phyloP scores from a whole-genome alignment of 345 rosid genomes.

The Draba incana region DNA sequence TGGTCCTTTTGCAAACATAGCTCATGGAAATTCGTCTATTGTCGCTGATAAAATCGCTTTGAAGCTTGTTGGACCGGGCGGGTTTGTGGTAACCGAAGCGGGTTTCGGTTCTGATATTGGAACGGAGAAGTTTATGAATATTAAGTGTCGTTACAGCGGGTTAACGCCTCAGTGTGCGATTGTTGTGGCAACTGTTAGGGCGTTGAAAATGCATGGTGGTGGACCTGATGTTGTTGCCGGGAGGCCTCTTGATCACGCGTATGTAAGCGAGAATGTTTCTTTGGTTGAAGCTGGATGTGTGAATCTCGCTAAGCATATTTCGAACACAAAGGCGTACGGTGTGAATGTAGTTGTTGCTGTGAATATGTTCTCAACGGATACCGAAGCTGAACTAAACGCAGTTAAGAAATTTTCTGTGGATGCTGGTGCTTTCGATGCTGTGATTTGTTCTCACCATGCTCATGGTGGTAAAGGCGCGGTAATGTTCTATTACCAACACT shows the following conservation, averaged over 20 bases:
- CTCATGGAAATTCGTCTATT: conserved; percentile 97
- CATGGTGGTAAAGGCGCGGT: conserved; percentile 99
- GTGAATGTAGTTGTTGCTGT: conserved; percentile 96
- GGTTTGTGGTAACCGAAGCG: conserved; percentile 97
- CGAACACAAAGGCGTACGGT: conserved; percentile 85
- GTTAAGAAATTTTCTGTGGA: conserved; percentile 78
- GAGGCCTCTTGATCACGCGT: conserved; percentile 90
- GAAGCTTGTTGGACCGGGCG: conserved; percentile 95
- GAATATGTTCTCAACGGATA: conserved; percentile 89
- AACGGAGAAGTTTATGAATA: conserved; percentile 96
- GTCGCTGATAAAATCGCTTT: conserved; percentile 97
- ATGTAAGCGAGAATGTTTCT: conserved; percentile 81
- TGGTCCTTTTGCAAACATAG: conserved; percentile 98
- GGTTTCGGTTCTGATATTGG: conserved; percentile 99
- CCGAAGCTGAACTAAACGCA: conserved; percentile 85
- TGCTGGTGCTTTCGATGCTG: conserved; percentile 95
- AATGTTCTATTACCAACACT: not conserved
- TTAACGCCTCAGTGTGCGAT: conserved; percentile 91
- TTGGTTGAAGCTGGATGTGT: conserved; percentile 95
- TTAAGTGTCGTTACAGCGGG: conserved; percentile 90
- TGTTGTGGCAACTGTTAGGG: conserved; percentile 96
- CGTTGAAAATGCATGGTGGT: conserved; percentile 99
- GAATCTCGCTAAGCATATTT: conserved; percentile 89
- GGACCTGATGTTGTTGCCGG: conserved; percentile 98
- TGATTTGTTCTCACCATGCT: conserved; percentile 92